Base-by-base conservation (phyloP, 2,329 filamentous ascomycete genomes). In the Paramyrothecium roridum region DNA sequence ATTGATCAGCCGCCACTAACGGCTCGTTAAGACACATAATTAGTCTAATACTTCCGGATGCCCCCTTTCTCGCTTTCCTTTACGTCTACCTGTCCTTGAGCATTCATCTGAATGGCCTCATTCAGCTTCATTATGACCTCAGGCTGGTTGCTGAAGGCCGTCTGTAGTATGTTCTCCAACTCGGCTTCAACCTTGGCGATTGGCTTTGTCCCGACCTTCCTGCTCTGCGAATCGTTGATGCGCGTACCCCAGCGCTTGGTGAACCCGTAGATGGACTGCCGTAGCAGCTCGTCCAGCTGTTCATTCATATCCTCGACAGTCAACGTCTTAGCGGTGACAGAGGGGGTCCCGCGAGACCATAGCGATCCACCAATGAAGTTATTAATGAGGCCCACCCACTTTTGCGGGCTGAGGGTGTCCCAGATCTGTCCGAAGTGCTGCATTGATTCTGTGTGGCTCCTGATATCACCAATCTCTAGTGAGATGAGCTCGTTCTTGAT, bases 401-500 rank as follows among this genome's bases (percentile, higher is more conserved):
- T 82, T 57, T 82, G 77, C 2, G 76, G 80, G 63, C 76, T 85
- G 13, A 87, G 76, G 0, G 82, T 83, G 52, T 86, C 82, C 84
- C 84, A 87, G 45, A 88, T 86, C 58, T 83, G 83, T 17, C 79
- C 74, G 63, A 88, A 87, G 63, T 88, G 84, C 62, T 86, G 82
- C 76, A 84, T 80, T 6, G 71, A 69, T 23, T 62, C 56, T 13
- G 67, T 57, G 48, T 81, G 77, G 54, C 80, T 81, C 56, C 83
- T 76, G 17, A 85, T 80, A 61, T 87, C 84, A 52, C 84, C 93
- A 61, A 99, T 97, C 74, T 99, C 95, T 58, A 99, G 92, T 11
- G 93, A 93, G 23, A 99, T 87, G 52, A 99, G 89, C 69, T 97
- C 91, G 68, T 97, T 96, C 73, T 98, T 98, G 52, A 99, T 83